These are phyloP conservation scores for Taiozyma sp. DNA, from an alignment of 1,139 yeast genomes.

Conservation along the genomic window DNA sequence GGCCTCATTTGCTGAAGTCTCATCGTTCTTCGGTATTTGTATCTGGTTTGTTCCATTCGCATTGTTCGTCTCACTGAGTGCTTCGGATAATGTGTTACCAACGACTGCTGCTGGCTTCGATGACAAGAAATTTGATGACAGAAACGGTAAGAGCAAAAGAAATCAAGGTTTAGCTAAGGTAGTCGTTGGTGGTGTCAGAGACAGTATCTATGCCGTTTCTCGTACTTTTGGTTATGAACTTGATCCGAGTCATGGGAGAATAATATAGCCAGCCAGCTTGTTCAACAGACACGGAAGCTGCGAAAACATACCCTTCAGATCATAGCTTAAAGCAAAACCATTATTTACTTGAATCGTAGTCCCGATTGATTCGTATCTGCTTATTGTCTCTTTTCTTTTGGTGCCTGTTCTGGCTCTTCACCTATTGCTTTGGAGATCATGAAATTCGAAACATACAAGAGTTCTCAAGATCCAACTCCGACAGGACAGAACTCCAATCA, in stretches of 20 bases:
- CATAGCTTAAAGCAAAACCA: not conserved
- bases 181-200: conserved; percentile 50
- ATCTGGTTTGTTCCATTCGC: conserved; percentile 96
- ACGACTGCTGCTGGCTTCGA: conserved; percentile 29
- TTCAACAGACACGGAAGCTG: too few relatives aligned
- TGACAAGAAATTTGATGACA: conserved; percentile 23
- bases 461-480: not conserved
- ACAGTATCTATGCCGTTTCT: conserved; percentile 41
- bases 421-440: not conserved
- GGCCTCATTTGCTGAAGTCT: conserved; percentile 82
- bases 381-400: too few relatives aligned
- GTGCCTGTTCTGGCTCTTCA: not conserved
- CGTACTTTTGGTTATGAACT: conserved; percentile 57
- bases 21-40: conserved; percentile 89
- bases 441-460: not conserved
- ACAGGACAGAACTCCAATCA: not conserved
- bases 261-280: conserved; percentile 19
- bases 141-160: conserved; percentile 29
- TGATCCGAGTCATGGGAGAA: conserved; percentile 52
- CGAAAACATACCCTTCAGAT: not conserved
- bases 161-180: conserved; percentile 60
- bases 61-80: conserved; percentile 84
- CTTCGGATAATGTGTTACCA: conserved; percentile 87
- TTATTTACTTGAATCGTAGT: not conserved
- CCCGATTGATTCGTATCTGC: not conserved